Evolutionary conservation across 176 grass and related monocot genomes (phyloP), one percentile per base, ranked within the genome.

Genomic region (Luzula sylvatica): DNA sequence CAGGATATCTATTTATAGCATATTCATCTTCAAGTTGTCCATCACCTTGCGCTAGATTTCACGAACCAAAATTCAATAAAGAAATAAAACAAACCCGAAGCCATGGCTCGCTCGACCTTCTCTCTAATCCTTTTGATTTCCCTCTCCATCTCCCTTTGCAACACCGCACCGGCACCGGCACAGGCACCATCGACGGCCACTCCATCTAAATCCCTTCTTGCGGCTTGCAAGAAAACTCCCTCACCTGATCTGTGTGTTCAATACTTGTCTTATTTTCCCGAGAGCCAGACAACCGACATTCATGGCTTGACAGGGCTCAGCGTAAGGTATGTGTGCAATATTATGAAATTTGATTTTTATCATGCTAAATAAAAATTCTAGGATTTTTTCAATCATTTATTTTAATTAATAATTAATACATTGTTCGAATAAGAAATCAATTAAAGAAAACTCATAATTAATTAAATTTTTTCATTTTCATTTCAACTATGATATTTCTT

Each of bases 211-310:
- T 58, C 55, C 38, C 30, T 77, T 9, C 51, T 65, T 11, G 58
- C 68, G 16, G 68, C 72, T 40, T 92, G 86, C 86, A 40, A 55
- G 16, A 53, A 53, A 65, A 81, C 86, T 1, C 44, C 56, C 48
- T 29, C 58, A 41, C 54, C 76, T 56, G 48, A 66, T 19, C 20
- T 71, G 15, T 78, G 80, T 66, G 43, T 62, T 38, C 26, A 63
- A 0, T 57, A 58, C 3, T 46, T 88, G 28, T 73, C 54, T 3
- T 21, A 29, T 14, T 64, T 32, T 55, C 71, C 67, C 43, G 66
- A 64, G 65, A 56, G 41, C 70, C 50, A 30, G 53, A 29, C 19
- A 53, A 38, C 74, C 0, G 55, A 65, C 15, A 40, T 69, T 19
- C 28, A 70, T 17, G 46, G 22, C 23, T 20, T 90, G 22, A 66